Base-by-base conservation (phyloP, 768 basidiomycete species). In the Gloeopeniophorella convolvens region DNA sequence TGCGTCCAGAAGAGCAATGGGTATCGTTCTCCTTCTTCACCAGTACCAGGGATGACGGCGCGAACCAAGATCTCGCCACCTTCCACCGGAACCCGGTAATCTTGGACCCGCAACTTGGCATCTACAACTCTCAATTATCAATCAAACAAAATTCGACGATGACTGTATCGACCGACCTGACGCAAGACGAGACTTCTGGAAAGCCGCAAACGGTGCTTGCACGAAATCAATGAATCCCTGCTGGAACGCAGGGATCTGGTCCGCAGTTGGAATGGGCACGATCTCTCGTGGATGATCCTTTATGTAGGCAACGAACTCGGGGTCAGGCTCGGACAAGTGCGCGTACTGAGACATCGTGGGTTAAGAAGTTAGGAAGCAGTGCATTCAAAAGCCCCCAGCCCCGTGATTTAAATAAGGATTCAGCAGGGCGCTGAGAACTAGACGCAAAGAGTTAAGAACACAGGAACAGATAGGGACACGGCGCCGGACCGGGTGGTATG, bases 51-150 rank as follows among this genome's bases (percentile, higher is more conserved):
- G 3, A 45, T 36, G 15, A 48, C 50, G 2, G 23, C 47, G 15
- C 34, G 47, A 11, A 36, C 39, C 3, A 11, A 24, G 20, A 56
- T 41, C 23, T 44, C 35, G 2, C 42, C 44, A 2, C 42, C 47
- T 9, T 56, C 35, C 13, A 48, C 45, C 3, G 50, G 36, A 12
- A 56, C 45, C 13, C 20, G 36, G 28, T 36, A 33, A n/a, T 53
- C 46, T 20, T 42, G 30, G 18, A 49, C 31, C 9, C 30, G 41
- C 20, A 48, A 45, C 11, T 40, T 49, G 30, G 37, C 37, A 36
- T 48, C 42, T 53, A 13, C 1, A 5, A 26, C 13, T 20, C 26
- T 3, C 20, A 9, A n/a, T 30, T 2, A 15, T 9, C 16, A n/a
- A 28, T 16, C n/a, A n/a, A n/a, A 32, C 18, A 33, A 35, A 26